Evolutionary conservation across 345 rosid genomes (phyloP).

Genomic region (Syzygium aromaticum): DNA sequence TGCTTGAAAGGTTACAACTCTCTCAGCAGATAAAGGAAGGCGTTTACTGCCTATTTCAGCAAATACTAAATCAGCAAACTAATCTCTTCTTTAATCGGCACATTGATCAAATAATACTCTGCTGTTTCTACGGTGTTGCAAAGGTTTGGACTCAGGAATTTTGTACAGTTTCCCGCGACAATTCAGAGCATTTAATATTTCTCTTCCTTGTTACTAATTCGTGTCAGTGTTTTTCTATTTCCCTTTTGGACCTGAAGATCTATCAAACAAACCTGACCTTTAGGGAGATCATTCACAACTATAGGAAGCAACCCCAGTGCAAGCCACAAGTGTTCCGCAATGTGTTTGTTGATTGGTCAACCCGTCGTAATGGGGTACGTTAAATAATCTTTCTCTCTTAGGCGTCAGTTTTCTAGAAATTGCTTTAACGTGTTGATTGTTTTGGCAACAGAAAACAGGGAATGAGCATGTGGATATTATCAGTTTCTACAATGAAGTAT

Average conservation of each 20-base stretch:
- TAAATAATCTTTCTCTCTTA: neutral
- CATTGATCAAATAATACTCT: slow-evolving; percentile 77
- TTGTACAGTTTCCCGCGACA: neutral
- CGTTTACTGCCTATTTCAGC: slow-evolving; percentile 64
- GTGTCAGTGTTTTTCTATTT: neutral
- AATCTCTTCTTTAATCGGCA: slow-evolving; percentile 71
- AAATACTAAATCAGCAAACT: slow-evolving; percentile 51
- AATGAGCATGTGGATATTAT: slow-evolving; percentile 90
- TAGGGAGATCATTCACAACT: slow-evolving; percentile 72
- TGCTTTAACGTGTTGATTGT: slow-evolving; percentile 11
- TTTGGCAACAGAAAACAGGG: slow-evolving; percentile 57
- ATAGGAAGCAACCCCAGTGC: slow-evolving; percentile 95
- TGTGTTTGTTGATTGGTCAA: slow-evolving; percentile 67
- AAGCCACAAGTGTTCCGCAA: slow-evolving; percentile 83
- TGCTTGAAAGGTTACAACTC: slow-evolving; percentile 76
- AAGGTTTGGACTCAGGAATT: slow-evolving; percentile 37
- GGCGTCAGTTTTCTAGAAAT: neutral
- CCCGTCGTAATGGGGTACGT: slow-evolving; percentile 58
- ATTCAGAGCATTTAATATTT: neutral
- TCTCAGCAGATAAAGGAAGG: slow-evolving; percentile 70
- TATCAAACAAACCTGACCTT: slow-evolving; percentile 78
- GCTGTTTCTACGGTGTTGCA: slow-evolving; percentile 82
- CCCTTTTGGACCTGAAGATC: slow-evolving; percentile 45
- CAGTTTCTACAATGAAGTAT: slow-evolving; percentile 85
- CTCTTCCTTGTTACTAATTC: slow-evolving; percentile 1